Evolutionary conservation across 345 rosid genomes (phyloP).

Genomic region (Stellera chamaejasme): DNA sequence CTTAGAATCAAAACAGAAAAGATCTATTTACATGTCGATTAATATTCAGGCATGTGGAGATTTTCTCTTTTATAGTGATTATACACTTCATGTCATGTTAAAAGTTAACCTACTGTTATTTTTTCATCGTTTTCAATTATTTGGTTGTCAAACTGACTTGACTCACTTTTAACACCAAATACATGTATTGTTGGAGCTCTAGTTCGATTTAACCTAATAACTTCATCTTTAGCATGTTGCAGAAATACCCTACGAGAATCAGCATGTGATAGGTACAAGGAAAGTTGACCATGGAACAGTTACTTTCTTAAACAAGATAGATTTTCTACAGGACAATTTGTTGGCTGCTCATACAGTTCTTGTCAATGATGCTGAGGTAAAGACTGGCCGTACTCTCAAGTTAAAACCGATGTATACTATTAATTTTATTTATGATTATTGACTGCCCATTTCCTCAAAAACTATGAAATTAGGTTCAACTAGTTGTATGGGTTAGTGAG

Average conservation of each 20-base stretch:
- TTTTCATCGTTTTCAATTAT: too few species aligned
- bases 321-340: conserved; percentile 39
- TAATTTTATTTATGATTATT: background rate
- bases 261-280: conserved; percentile 33
- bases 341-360: conserved; percentile 59
- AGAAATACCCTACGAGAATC: conserved; percentile 44
- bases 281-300: conserved; percentile 57
- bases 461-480: too few species aligned
- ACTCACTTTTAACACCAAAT: background rate
- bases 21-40: too few species aligned
- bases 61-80: too few species aligned
- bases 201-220: conserved; percentile 8
- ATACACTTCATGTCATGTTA: too few species aligned
- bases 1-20: too few species aligned
- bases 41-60: too few species aligned
- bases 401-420: conserved; percentile 4
- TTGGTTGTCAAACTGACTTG: background rate
- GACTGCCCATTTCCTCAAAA: too few species aligned
- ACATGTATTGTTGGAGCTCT: background rate
- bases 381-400: conserved; percentile 5
- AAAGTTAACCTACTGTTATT: too few species aligned
- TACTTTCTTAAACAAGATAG: conserved; percentile 48
- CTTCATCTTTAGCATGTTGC: conserved; percentile 34
- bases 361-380: conserved; percentile 50
- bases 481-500: too few species aligned